Conservation (phyloP, 805 yeast species). For the Sugiyamaella boreocaroliniensis region DNA sequence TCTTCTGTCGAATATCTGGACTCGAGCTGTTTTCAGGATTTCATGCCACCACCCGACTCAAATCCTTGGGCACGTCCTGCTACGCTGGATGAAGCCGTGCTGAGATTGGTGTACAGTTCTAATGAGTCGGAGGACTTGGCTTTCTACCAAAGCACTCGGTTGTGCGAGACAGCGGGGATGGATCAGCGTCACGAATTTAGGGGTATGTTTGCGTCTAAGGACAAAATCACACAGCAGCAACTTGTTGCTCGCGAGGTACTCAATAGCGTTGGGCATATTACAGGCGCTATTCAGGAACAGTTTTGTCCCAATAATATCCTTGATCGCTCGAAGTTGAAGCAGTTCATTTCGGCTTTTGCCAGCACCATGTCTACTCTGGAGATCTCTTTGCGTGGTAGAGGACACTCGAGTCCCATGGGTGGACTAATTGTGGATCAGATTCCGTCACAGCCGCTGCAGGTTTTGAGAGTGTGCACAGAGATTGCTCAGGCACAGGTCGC, state of each 20-base stretch:
- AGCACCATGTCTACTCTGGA: slow-evolving; percentile 61
- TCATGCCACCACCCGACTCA: not conserved
- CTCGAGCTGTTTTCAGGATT: not conserved
- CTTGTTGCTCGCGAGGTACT: not conserved
- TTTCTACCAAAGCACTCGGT: not conserved
- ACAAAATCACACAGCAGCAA: not conserved
- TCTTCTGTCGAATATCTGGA: slow-evolving; percentile 7
- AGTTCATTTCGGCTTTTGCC: slow-evolving; percentile 29
- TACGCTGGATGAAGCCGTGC: not conserved
- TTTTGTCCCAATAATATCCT: not conserved
- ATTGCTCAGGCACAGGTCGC: slow-evolving; percentile 11
- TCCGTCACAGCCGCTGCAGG: slow-evolving; percentile 53
- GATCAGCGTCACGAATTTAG: not conserved
- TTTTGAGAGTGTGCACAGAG: slow-evolving; percentile 47
- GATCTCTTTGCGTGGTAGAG: slow-evolving; percentile 52
- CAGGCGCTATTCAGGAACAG: not conserved
- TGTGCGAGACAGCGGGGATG: not conserved
- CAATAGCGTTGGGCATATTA: not conserved
- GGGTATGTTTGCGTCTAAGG: not conserved
- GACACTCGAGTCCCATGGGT: slow-evolving; percentile 27
- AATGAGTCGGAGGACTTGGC: not conserved
- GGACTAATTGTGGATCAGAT: slow-evolving; percentile 49
- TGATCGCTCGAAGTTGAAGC: slow-evolving; percentile 20
- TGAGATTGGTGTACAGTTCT: not conserved
- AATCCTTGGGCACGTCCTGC: not conserved